Evolutionary conservation across 345 rosid genomes (phyloP), one percentile per base, ranked within the genome.

Genomic region (Gossypium sturtianum): DNA sequence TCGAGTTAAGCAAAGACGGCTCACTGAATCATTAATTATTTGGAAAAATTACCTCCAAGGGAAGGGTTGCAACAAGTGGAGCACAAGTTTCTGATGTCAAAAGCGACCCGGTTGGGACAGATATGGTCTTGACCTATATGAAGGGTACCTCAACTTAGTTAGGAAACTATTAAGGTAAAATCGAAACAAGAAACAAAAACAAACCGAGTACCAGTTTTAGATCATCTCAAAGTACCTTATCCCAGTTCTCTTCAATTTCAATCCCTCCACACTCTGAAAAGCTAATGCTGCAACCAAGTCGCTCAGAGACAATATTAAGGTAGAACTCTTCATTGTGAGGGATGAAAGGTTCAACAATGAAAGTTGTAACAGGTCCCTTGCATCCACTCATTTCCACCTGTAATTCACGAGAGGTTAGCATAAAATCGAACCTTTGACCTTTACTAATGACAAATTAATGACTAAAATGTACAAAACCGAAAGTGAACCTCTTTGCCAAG

Each of bases 211-310:
- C 25, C 12, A n/a, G 23, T n/a, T 0, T 57, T 20, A 48, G 23
- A 23, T 65, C 9, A 59, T 57, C 27, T 45, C 41, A 53, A 34
- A 53, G 25, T 73, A 90, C 99, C 93, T 94, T 94, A 80, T 94
- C 98, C 98, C 99, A 94, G 75, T 94, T 94, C 84, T 94, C 99
- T 83, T 94, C 99, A 7, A 94, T 92, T 29, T 94, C 99, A 77
- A 94, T 91, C 34, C 98, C 99, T 81, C 97, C 98, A 0, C 99
- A 95, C 77, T 92, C 99, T 0, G 99, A 95, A 77, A 94, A 95
- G 86, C 99, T 95, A 23, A 95, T 79, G 85, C 91, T 92, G 92
- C 89, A 80, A 25, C 99, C 98, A 51, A 92, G 98, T 59, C 97
- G 70, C 22, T 95, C 96, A 0, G 99, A 92, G 56, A 91, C 94